phyloP scores from a whole-genome alignment of 2,329 filamentous ascomycete species.

The Incumbomyces delicatus region DNA sequence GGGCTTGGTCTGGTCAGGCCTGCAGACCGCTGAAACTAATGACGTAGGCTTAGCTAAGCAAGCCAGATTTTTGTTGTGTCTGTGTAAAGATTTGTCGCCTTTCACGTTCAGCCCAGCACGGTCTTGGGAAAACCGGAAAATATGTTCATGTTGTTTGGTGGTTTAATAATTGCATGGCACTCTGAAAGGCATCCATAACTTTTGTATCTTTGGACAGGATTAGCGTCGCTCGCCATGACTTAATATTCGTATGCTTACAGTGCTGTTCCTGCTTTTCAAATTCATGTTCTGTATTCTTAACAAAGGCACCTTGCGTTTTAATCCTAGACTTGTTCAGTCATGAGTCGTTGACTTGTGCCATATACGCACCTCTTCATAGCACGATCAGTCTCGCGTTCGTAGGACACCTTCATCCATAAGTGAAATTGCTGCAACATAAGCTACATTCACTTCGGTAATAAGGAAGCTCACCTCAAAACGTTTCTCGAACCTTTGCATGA shows the following conservation, averaged over 20 bases:
- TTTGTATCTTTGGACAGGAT: constrained; percentile 26
- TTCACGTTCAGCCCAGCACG: not conserved
- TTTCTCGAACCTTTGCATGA: constrained; percentile 57
- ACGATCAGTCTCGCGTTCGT: constrained; percentile 63
- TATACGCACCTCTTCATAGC: constrained; percentile 59
- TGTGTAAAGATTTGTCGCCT: too few relatives aligned
- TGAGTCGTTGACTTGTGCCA: not conserved
- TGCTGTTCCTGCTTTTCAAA: constrained; percentile 69
- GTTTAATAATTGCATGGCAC: constrained; percentile 31
- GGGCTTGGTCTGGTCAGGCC: too few relatives aligned
- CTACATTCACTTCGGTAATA: constrained; percentile 3
- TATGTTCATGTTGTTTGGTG: not conserved
- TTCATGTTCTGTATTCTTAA: constrained; percentile 61
- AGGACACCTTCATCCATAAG: constrained; percentile 65
- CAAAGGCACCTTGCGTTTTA: constrained; percentile 67
- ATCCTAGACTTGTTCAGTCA: constrained; percentile 41
- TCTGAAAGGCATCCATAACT: constrained; percentile 40
- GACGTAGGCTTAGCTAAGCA: too few relatives aligned
- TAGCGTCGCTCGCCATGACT: too few relatives aligned
- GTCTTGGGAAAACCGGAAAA: not conserved
- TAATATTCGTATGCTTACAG: constrained; percentile 46
- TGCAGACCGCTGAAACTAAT: too few relatives aligned
- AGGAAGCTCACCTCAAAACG: constrained; percentile 49
- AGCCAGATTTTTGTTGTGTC: too few relatives aligned
- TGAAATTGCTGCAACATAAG: constrained; percentile 56